These are phyloP conservation scores for Gossypioides kirkii DNA, from an alignment of 345 rosid species.

Conservation along the genomic window DNA sequence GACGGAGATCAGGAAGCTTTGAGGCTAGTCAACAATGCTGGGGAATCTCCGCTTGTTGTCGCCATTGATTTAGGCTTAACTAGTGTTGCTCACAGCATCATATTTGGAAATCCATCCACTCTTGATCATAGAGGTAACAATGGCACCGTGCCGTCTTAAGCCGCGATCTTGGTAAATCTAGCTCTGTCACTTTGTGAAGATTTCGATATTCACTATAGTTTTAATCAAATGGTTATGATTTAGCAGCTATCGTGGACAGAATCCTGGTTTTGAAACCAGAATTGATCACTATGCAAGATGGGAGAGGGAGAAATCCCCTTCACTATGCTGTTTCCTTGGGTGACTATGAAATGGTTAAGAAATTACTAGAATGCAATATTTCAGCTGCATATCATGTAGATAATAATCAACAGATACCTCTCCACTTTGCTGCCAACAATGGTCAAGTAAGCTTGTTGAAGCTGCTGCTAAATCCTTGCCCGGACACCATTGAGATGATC, in stretches of 20 bases:
- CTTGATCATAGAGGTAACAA: not conserved
- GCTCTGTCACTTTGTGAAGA: not conserved
- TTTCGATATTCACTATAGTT: not conserved
- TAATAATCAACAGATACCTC: not conserved
- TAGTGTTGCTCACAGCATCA: not conserved
- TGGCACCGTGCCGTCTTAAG: not conserved
- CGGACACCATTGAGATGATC: not conserved
- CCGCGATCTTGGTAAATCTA: not conserved
- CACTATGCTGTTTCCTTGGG: constrained; percentile 9
- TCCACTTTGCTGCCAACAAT: not conserved
- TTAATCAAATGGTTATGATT: not conserved
- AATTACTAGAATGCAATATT: not conserved
- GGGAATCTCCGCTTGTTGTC: constrained; percentile 7
- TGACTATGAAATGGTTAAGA: not conserved
- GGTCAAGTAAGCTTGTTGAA: not conserved
- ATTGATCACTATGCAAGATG: not conserved
- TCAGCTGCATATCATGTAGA: constrained; percentile 8
- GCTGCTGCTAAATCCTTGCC: not conserved
- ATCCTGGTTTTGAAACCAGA: not conserved
- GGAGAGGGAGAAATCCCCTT: constrained; percentile 2
- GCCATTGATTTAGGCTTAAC: not conserved
- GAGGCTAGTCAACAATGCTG: not conserved
- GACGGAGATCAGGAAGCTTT: constrained; percentile 2
- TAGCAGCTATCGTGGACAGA: not conserved
- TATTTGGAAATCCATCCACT: not conserved